These are phyloP conservation scores for Candida nonsorbophila DNA, from an alignment of 805 yeast species.

Conservation along the genomic window DNA sequence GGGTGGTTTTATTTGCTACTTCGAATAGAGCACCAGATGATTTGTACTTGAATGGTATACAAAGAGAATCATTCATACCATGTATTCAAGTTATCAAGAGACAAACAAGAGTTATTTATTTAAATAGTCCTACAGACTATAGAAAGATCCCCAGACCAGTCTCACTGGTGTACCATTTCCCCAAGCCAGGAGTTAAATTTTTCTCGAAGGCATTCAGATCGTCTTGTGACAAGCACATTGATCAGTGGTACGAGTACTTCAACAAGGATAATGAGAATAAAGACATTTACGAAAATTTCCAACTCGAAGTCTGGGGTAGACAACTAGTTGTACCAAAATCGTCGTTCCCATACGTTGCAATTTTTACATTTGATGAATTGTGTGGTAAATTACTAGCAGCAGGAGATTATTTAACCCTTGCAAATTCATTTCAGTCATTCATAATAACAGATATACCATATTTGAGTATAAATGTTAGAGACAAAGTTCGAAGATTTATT, in stretches of 20 bases:
- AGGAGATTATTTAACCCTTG: conserved; percentile 86
- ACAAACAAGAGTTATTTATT: conserved; percentile 68
- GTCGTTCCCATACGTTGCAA: conserved; percentile 78
- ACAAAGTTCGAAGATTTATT: conserved; percentile 84
- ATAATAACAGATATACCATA: conserved; percentile 93
- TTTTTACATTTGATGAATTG: conserved; percentile 77
- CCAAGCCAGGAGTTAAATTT: conserved; percentile 58
- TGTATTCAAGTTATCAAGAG: conserved; percentile 77
- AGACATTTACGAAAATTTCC: conserved; percentile 14
- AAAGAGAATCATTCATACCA: conserved; percentile 86
- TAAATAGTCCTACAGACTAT: conserved; percentile 92
- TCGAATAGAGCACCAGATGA: conserved; percentile 95
- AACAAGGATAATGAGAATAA: conserved; percentile 48
- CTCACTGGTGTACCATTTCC: conserved; percentile 72
- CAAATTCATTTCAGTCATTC: conserved; percentile 67
- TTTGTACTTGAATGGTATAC: conserved; percentile 89
- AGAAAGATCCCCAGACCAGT: conserved; percentile 82
- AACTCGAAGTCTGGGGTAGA: conserved; percentile 82
- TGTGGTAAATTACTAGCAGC: conserved; percentile 89
- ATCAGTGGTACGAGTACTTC: conserved; percentile 77
- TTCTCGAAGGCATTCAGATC: conserved; percentile 44
- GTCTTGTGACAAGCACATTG: conserved; percentile 56
- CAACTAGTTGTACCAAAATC: conserved; percentile 68
- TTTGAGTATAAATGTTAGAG: conserved; percentile 70
- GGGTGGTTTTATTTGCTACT: conserved; percentile 86